Conservation (phyloP, 192 early-diverging fungal species). For the Coemansia sp. region DNA sequence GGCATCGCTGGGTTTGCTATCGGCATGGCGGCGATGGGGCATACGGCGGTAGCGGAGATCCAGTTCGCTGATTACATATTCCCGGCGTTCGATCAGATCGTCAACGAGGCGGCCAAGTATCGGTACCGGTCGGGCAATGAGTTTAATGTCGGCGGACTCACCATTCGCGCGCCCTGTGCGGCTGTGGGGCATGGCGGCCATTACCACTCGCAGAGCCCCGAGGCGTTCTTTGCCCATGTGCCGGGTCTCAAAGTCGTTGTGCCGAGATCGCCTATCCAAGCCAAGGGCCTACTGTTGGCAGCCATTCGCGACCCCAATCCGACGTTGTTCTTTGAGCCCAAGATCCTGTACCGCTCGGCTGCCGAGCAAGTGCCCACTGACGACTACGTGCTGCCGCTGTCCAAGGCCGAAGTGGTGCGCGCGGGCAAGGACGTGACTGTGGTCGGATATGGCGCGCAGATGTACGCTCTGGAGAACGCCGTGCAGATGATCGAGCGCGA, state of each 20-base stretch:
- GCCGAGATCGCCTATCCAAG: conserved; percentile 90
- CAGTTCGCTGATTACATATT: conserved; percentile 99
- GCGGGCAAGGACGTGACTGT: conserved; percentile 86
- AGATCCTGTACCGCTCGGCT: conserved; percentile 92
- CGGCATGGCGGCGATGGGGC: conserved; percentile 91
- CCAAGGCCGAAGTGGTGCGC: conserved; percentile 89
- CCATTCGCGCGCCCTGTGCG: conserved; percentile 85
- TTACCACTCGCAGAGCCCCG: conserved; percentile 94
- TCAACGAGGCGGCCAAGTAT: conserved; percentile 98
- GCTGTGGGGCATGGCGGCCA: conserved; percentile 97
- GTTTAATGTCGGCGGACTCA: conserved; percentile 89
- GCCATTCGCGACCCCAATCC: conserved; percentile 93
- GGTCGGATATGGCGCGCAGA: conserved; percentile 88
- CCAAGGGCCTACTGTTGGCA: conserved; percentile 90
- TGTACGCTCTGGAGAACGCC: conserved; percentile 92
- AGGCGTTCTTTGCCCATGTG: conserved; percentile 93
- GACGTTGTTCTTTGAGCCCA: conserved; percentile 95
- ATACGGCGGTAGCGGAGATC: conserved; percentile 97
- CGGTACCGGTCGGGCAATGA: conserved; percentile 92
- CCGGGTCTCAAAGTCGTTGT: conserved; percentile 93
- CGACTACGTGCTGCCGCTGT: conserved; percentile 88
- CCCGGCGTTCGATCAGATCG: conserved; percentile 97
- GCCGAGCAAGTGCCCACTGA: conserved; percentile 93
- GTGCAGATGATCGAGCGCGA: conserved; percentile 82
- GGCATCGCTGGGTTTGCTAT: conserved; percentile 95